phyloP scores from a whole-genome alignment of 2,329 filamentous ascomycete genomes.

The Aspergillus sp. region DNA sequence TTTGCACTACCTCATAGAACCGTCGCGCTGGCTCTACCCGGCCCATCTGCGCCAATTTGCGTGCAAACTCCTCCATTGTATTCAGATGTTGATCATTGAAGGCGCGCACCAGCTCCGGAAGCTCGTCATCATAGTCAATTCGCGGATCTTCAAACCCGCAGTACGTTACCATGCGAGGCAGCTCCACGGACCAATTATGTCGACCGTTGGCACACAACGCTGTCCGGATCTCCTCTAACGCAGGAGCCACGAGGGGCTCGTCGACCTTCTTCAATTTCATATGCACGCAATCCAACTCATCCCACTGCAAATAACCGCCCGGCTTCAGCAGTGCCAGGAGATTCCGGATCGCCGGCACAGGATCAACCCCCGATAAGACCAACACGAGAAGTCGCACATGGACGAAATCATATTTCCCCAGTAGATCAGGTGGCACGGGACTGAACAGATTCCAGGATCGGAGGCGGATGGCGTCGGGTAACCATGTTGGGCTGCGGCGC shows the following conservation, averaged over 20 bases:
- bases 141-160: constrained; percentile 14
- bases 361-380: constrained; percentile 12
- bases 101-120: constrained; percentile 12
- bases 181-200: constrained; percentile 21
- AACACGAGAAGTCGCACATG: constrained; percentile 18
- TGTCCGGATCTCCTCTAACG: constrained; percentile 17
- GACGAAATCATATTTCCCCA: constrained; percentile 24
- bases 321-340: constrained; percentile 26
- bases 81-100: constrained; percentile 20
- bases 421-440: constrained; percentile 15
- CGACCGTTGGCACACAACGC: constrained; percentile 18
- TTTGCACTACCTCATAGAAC: constrained; percentile 11
- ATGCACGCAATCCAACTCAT: constrained; percentile 25
- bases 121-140: constrained; percentile 15
- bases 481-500: constrained; percentile 21
- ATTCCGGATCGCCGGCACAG: constrained; percentile 16
- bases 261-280: constrained; percentile 16
- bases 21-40: constrained; percentile 11
- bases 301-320: constrained; percentile 32
- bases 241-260: constrained; percentile 5
- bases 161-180: constrained; percentile 12
- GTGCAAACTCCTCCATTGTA: constrained; percentile 22
- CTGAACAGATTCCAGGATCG: constrained; percentile 25
- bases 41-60: constrained; percentile 8
- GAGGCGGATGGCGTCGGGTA: constrained; percentile 14